Conservation (phyloP, 2,329 filamentous ascomycete genomes). For the Exophiala bonariae region DNA sequence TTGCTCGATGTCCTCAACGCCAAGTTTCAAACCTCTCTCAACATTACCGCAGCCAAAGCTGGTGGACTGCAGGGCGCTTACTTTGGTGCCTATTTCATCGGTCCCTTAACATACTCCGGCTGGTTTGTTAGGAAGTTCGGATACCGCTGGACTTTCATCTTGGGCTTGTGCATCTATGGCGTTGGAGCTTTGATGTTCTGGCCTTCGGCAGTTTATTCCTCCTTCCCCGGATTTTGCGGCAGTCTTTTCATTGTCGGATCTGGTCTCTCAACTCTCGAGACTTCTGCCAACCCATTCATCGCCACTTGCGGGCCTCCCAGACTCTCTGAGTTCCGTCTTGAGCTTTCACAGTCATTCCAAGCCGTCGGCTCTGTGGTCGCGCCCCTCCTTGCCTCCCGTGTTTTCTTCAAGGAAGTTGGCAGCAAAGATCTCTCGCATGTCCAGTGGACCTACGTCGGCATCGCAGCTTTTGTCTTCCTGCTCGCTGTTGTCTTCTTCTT, state of each 20-base stretch:
- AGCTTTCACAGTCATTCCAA: slow-evolving; percentile 76
- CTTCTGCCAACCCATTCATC: slow-evolving; percentile 75
- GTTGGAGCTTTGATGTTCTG: slow-evolving; percentile 79
- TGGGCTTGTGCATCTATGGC: slow-evolving; percentile 69
- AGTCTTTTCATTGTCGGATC: slow-evolving; percentile 70
- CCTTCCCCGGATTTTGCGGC: slow-evolving; percentile 72
- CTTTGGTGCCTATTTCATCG: slow-evolving; percentile 61
- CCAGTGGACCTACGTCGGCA: slow-evolving; percentile 79
- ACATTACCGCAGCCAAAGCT: slow-evolving; percentile 57
- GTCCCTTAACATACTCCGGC: slow-evolving; percentile 53
- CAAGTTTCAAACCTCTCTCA: slow-evolving; percentile 59
- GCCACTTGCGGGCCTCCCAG: slow-evolving; percentile 74
- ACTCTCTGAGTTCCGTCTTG: slow-evolving; percentile 75
- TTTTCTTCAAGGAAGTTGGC: slow-evolving; percentile 66
- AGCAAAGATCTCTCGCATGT: slow-evolving; percentile 65
- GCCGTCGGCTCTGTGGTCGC: slow-evolving; percentile 74
- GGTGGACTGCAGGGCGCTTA: slow-evolving; percentile 65
- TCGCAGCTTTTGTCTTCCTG: slow-evolving; percentile 69
- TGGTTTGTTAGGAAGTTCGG: slow-evolving; percentile 71
- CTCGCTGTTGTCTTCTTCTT: slow-evolving; percentile 68
- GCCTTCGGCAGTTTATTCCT: slow-evolving; percentile 72
- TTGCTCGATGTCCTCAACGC: slow-evolving; percentile 53
- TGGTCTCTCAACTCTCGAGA: slow-evolving; percentile 72
- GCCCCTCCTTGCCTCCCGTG: slow-evolving; percentile 65
- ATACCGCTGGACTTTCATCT: slow-evolving; percentile 71